phyloP scores from a whole-genome alignment of 345 rosid genomes.

The thale cress (Arabidopsis thaliana) region DNA sequence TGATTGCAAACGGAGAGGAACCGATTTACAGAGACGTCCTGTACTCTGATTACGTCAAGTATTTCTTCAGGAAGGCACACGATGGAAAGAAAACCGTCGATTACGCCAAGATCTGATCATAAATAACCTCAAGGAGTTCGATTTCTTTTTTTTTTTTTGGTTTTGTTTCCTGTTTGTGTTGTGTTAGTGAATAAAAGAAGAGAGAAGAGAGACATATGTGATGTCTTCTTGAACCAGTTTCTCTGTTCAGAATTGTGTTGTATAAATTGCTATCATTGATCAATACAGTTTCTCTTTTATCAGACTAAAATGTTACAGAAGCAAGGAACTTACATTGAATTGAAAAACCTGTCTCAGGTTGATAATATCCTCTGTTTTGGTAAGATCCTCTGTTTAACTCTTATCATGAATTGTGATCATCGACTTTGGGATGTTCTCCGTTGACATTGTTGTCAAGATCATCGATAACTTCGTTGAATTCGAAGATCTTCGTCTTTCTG shows the following conservation, averaged over 20 bases:
- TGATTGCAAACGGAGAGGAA: slow-evolving; percentile 39
- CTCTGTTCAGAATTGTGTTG: slow-evolving; percentile 29
- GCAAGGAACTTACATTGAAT: slow-evolving; percentile 3
- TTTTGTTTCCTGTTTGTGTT: slow-evolving; percentile 23
- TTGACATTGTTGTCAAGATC: slow-evolving; percentile 38
- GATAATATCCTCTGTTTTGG: background rate
- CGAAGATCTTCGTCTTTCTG: slow-evolving; percentile 51
- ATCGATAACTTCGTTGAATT: slow-evolving; percentile 46
- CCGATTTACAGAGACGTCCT: slow-evolving; percentile 42
- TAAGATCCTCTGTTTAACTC: slow-evolving; percentile 10
- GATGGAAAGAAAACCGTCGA: slow-evolving; percentile 51
- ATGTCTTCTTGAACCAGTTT: background rate
- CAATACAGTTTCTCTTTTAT: slow-evolving; percentile 1
- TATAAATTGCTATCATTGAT: slow-evolving; percentile 13
- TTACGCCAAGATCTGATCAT: slow-evolving; percentile 43
- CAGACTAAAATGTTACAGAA: background rate
- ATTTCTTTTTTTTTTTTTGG: background rate
- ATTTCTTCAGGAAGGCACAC: slow-evolving; percentile 50
- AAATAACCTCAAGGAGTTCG: background rate
- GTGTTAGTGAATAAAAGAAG: slow-evolving; percentile 36
- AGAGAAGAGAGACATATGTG: slow-evolving; percentile 12
- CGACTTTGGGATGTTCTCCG: slow-evolving; percentile 22
- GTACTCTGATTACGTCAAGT: slow-evolving; percentile 48
- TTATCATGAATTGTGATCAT: slow-evolving; percentile 27
- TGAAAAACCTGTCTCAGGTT: background rate